Conservation (phyloP, 164 flowering plant genomes). For the Berberis thunbergii region DNA sequence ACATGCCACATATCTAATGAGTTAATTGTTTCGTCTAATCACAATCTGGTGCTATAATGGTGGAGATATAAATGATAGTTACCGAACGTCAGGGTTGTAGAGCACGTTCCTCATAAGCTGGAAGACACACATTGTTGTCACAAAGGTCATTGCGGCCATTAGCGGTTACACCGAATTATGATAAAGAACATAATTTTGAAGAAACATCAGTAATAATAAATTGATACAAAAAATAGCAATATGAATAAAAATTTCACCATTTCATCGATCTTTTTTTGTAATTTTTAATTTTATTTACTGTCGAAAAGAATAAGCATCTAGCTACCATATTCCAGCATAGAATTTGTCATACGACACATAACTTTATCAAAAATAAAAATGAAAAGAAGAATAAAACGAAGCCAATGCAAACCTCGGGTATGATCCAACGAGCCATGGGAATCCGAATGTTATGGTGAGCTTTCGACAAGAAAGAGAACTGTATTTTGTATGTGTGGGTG, state of each 20-base stretch:
- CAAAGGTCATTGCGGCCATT: conserved; percentile 68
- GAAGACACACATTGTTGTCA: conserved; percentile 49
- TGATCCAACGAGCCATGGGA: not conserved
- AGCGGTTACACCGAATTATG: conserved; percentile 56
- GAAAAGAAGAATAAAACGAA: not conserved
- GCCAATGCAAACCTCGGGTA: not conserved
- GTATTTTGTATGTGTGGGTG: too few relatives aligned
- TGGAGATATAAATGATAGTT: not conserved
- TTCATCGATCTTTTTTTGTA: too few relatives aligned
- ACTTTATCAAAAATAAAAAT: too few relatives aligned
- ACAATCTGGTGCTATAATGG: too few relatives aligned
- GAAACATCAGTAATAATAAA: not conserved
- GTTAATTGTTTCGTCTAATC: too few relatives aligned
- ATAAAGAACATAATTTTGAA: too few relatives aligned
- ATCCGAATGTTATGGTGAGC: too few relatives aligned
- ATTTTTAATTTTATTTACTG: too few relatives aligned
- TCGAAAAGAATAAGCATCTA: too few relatives aligned
- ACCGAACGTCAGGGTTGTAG: conserved; percentile 79
- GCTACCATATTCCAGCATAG: not conserved
- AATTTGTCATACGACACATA: not conserved
- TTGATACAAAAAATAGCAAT: not conserved
- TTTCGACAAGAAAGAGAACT: too few relatives aligned
- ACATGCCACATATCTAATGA: not conserved
- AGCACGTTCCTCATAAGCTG: conserved; percentile 57
- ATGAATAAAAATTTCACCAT: too few relatives aligned